A percentile compares a stretch with the other conserved stretches of the same genome.
Evolutionary conservation across 1,139 yeast genomes (phyloP).

Genomic region (Magnusiomyces fungicola): DNA sequence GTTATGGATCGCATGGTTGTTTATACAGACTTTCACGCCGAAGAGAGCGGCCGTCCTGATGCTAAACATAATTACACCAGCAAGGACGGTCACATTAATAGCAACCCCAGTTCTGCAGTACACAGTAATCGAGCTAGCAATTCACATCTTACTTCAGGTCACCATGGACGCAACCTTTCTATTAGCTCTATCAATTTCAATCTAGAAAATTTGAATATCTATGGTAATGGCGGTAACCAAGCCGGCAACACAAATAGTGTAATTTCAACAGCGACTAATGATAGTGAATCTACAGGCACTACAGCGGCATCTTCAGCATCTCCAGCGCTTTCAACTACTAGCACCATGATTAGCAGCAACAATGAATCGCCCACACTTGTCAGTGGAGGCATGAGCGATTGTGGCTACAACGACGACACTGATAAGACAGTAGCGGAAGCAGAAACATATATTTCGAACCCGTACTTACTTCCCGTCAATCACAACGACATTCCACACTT

Average conservation of each 20-base stretch:
- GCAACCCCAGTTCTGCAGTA: not conserved
- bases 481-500: not conserved
- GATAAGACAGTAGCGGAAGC: not conserved
- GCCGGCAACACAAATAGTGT: slow-evolving; percentile 1
- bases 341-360: slow-evolving; percentile 1
- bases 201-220: not conserved
- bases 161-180: not conserved
- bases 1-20: slow-evolving; percentile 9
- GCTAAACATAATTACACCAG: not conserved
- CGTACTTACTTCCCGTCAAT: not conserved
- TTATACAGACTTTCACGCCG: not conserved
- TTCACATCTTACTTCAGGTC: not conserved
- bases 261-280: not conserved
- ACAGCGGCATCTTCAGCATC: not conserved
- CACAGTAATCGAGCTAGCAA: not conserved
- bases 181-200: not conserved
- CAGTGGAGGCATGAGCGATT: no score
- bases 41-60: not conserved
- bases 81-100: not conserved
- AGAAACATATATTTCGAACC: not conserved
- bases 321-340: slow-evolving; percentile 1
- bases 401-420: not conserved
- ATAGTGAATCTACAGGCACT: not conserved
- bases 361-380: not conserved
- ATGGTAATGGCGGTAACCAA: not conserved